Evolutionary conservation across 352 stramenopile species (phyloP).

Genomic region (Phytopythium boreale): DNA sequence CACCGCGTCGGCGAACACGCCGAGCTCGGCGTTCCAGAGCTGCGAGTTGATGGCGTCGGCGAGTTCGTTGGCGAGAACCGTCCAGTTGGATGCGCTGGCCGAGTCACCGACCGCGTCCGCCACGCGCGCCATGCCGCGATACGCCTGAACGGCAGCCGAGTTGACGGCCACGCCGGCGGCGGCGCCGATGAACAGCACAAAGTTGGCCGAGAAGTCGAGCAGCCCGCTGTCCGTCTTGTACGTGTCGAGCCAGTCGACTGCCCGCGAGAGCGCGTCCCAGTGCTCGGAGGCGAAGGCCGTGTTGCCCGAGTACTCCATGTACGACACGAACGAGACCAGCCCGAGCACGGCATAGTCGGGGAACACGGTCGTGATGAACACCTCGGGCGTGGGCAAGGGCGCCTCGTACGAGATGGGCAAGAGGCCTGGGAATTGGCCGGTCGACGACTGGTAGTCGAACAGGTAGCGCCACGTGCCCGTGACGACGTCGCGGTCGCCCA

Average conservation of each 20-base stretch:
- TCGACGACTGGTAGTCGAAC: constrained; percentile 18
- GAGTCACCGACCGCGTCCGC: constrained; percentile 14
- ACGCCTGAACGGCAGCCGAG: constrained; percentile 20
- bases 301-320: constrained; percentile 28
- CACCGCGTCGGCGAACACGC: constrained; percentile 14
- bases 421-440: constrained; percentile 16
- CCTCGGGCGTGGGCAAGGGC: constrained; percentile 19
- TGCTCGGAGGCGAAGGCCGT: constrained; percentile 14
- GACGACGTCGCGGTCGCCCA: constrained; percentile 14
- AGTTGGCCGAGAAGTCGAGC: constrained; percentile 21
- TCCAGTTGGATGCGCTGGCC: constrained; percentile 14
- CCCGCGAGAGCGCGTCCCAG: constrained; percentile 14
- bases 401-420: constrained; percentile 21
- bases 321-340: constrained; percentile 22
- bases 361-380: constrained; percentile 27
- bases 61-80: constrained; percentile 7
- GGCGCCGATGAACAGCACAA: constrained; percentile 13
- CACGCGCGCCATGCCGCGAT: constrained; percentile 20
- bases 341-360: constrained; percentile 28
- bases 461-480: constrained; percentile 20
- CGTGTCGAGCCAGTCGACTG: constrained; percentile 13
- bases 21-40: constrained; percentile 22
- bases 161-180: constrained; percentile 19
- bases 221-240: constrained; percentile 15
- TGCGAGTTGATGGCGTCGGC: constrained; percentile 19